Evolutionary conservation across 2,329 filamentous ascomycete genomes (phyloP), one percentile per base, ranked within the genome.

Genomic region (Colletotrichum costaricense): DNA sequence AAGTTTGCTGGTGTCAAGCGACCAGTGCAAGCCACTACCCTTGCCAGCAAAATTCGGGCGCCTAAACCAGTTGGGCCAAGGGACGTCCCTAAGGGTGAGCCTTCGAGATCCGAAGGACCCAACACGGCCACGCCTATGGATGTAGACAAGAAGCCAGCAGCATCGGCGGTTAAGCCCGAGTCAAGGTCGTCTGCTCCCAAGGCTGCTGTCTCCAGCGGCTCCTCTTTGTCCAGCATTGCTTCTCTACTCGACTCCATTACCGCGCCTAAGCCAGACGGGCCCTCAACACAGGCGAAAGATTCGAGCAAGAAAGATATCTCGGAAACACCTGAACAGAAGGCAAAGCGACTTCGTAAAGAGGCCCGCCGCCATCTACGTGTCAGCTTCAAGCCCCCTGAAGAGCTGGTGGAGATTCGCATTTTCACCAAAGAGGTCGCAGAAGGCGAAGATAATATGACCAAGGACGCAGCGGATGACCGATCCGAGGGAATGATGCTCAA

Each of bases 341-440:
- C 87, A 2, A 93, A 91, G 77, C 89, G 94, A 12, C 84, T 94
- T 5, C 90, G 93, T 46, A 95, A 94, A 78, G 93, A 95, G 79
- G 88, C 90, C 72, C 89, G 93, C 62, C 88, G 93, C 46, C 90
- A 93, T 75, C 84, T 95, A 26, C 88, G 91, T 14, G 94, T 96
- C 6, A 88, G 84, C 7, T 96, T 93, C 87, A 93, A 92, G 78
- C 87, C 90, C 0, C 93, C 93, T 63, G 84, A 88, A 22, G 88
- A 91, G 35, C 86, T 96, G 35, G 91, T 91, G 1, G 86, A 93
- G 76, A 85, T 94, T 67, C 89, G 90, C 75, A 84, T 92, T 63
- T 95, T 95, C 82, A 90, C 91, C 67, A 93, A 94, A 77, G 92
- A 94, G 74, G 91, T 90, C 1, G 88, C 89, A 1, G 93, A 95